Evolutionary conservation across 192 early-diverging fungal species (phyloP).

Genomic region (Chytriomyces sp.): DNA sequence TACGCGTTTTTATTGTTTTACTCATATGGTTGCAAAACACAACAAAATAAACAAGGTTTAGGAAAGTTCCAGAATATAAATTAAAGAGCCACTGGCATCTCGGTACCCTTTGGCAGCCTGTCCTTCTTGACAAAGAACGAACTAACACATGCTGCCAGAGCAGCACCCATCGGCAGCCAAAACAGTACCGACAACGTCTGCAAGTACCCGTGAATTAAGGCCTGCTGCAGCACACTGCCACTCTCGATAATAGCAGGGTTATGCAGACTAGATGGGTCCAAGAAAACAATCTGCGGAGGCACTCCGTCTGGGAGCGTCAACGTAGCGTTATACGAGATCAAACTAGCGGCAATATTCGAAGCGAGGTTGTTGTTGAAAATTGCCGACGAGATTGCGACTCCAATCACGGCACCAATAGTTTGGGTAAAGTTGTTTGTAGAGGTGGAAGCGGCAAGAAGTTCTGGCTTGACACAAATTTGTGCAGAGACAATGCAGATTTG

Average conservation of each 20-base stretch:
- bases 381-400: slow-evolving; percentile 62
- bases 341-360: slow-evolving; percentile 41
- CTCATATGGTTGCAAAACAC: no score
- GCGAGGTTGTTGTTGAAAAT: slow-evolving; percentile 64
- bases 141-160: slow-evolving; percentile 10
- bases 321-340: background rate
- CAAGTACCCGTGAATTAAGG: slow-evolving; percentile 36
- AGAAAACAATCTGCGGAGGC: background rate
- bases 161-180: slow-evolving; percentile 34
- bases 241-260: background rate
- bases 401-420: slow-evolving; percentile 62
- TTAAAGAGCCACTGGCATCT: slow-evolving; percentile 7
- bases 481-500: slow-evolving; percentile 71
- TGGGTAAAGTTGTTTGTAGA: slow-evolving; percentile 51
- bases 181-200: slow-evolving; percentile 33
- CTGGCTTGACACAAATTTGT: slow-evolving; percentile 67
- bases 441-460: slow-evolving; percentile 71
- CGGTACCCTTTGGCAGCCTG: slow-evolving; percentile 20
- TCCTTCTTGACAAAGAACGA: slow-evolving; percentile 41
- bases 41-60: no score
- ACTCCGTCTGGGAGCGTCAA: background rate
- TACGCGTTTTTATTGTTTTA: no score
- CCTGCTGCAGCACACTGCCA: slow-evolving; percentile 23
- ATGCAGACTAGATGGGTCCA: slow-evolving; percentile 13
- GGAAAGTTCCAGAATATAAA: no score